These are phyloP conservation scores for Melastoma malabathricum DNA, from an alignment of 345 rosid species.

Conservation along the genomic window DNA sequence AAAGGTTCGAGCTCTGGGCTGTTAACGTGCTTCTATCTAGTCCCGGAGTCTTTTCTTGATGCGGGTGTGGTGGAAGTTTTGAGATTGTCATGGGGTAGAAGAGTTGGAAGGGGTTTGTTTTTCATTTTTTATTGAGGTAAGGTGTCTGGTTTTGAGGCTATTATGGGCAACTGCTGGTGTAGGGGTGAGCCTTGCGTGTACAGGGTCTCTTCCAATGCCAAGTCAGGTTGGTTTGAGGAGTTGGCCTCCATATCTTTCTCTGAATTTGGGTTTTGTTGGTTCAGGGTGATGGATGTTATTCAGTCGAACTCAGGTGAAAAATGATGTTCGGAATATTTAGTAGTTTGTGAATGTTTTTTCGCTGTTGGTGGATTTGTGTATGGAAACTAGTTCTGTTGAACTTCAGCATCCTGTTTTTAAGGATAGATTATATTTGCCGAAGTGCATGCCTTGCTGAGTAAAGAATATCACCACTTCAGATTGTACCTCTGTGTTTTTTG, in stretches of 20 bases:
- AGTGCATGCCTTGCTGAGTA: neutral
- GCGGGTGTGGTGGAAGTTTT: constrained; percentile 7
- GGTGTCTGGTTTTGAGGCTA: constrained; percentile 10
- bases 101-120: constrained; percentile 5
- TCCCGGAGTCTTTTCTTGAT: constrained; percentile 4
- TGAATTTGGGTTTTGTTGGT: constrained; percentile 2
- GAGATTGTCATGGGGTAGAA: constrained; percentile 10
- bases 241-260: neutral
- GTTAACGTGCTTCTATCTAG: constrained; percentile 6
- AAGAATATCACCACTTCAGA: neutral
- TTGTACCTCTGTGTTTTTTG: neutral
- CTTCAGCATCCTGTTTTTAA: no score
- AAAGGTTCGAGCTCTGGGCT: constrained; percentile 1
- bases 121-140: constrained; percentile 10
- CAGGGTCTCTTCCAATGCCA: constrained; percentile 77
- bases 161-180: constrained; percentile 86
- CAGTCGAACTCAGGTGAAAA: no score
- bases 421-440: no score
- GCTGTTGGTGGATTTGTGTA: no score
- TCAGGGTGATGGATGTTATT: neutral
- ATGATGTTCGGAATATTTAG: no score
- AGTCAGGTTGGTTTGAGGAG: constrained; percentile 46
- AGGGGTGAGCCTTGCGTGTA: constrained; percentile 55
- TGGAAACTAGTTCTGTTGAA: no score
- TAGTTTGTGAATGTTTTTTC: no score